These are phyloP conservation scores for Potentilla sterilis DNA, from an alignment of 306 rosid species.

Conservation along the genomic window DNA sequence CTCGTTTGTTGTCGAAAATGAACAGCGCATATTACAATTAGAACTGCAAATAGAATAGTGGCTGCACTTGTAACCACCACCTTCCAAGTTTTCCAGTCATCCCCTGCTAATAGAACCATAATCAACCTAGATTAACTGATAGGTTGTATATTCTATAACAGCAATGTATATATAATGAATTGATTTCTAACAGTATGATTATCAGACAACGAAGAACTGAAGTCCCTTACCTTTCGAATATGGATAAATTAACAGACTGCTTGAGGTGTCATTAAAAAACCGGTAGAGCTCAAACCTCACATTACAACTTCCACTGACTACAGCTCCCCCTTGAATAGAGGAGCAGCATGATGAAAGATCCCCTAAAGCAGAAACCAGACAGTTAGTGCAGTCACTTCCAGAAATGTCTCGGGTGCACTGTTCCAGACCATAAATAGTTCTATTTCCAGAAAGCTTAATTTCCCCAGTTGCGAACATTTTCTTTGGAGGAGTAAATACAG, in stretches of 20 bases:
- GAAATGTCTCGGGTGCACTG: conserved; percentile 56
- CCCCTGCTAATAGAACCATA: conserved; percentile 16
- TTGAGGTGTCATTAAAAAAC: conserved; percentile 37
- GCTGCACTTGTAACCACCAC: conserved; percentile 32
- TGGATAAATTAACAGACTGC: conserved; percentile 22
- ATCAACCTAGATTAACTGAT: background rate
- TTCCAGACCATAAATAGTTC: conserved; percentile 50
- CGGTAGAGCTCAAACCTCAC: conserved; percentile 33
- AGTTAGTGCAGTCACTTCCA: conserved; percentile 15
- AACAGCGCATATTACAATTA: conserved; percentile 20
- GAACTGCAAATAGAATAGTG: conserved; percentile 22
- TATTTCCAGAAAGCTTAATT: conserved; percentile 10
- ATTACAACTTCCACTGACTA: conserved; percentile 45
- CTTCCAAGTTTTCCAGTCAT: conserved; percentile 47
- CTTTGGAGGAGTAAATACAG: conserved; percentile 21
- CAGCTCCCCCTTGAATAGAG: conserved; percentile 28
- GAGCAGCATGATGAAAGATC: conserved; percentile 42
- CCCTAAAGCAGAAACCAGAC: conserved; percentile 39
- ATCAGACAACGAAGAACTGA: background rate
- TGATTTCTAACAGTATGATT: background rate
- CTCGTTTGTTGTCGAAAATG: conserved; percentile 7
- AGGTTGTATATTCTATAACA: background rate
- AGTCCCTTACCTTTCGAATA: conserved; percentile 26
- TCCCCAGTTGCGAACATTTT: conserved; percentile 53
- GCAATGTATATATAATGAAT: background rate